Conservation (phyloP, 306 rosid genomes). For the Luffa acutangula region DNA sequence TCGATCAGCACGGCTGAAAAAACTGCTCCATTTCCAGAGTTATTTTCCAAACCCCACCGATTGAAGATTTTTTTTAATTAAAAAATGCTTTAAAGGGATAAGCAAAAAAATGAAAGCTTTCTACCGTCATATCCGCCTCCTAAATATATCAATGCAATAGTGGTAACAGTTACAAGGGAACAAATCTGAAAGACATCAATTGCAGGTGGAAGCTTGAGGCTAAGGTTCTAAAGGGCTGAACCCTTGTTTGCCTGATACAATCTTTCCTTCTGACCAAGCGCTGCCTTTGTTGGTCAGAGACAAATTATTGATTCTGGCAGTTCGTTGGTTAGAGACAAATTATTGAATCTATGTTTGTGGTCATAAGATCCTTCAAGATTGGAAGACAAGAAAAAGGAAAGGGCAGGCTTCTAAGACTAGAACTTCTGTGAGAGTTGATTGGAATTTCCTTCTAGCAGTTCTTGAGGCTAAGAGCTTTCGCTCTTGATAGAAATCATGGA, state of each 20-base stretch:
- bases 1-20: neutral
- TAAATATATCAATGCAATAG: neutral
- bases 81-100: too few species aligned
- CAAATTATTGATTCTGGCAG: neutral
- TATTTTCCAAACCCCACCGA: neutral
- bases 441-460: neutral
- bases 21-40: neutral
- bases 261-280: neutral
- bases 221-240: neutral
- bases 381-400: neutral
- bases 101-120: neutral
- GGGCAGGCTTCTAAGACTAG: neutral
- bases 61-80: neutral
- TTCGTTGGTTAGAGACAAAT: neutral
- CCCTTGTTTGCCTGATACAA: neutral
- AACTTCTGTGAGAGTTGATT: neutral
- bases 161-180: neutral
- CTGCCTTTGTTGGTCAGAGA: neutral
- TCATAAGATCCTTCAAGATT: neutral
- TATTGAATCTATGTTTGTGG: neutral
- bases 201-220: neutral
- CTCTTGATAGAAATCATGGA: neutral
- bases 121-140: neutral
- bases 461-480: neutral
- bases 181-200: neutral